Conservation (phyloP, 441 rosid genomes). For the Populus hybrid region DNA sequence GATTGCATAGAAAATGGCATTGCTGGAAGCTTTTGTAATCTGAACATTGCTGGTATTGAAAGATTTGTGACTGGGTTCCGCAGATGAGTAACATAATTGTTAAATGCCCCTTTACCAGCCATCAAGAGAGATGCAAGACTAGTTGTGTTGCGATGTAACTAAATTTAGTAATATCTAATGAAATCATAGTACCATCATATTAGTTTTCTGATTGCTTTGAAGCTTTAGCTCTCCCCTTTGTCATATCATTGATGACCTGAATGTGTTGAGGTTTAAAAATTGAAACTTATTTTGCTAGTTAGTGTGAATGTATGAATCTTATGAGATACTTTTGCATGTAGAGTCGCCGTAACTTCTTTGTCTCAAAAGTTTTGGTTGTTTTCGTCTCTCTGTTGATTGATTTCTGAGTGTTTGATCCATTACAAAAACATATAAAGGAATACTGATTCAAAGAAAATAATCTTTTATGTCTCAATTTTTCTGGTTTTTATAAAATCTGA, state of each 20-base stretch:
- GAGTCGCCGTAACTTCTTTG: not conserved
- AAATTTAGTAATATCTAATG: not conserved
- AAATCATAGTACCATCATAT: not conserved
- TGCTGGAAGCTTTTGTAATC: constrained; percentile 45
- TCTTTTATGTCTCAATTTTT: not conserved
- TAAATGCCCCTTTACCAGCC: not conserved
- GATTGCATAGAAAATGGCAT: constrained; percentile 47
- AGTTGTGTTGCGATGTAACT: not conserved
- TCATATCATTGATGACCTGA: not conserved
- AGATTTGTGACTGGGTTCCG: constrained; percentile 70
- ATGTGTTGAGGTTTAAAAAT: not conserved
- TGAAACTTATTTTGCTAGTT: not conserved
- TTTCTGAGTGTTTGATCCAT: not conserved
- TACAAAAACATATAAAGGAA: not conserved
- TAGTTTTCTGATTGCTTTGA: not conserved
- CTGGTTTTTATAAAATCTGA: not conserved
- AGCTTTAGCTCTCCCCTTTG: not conserved
- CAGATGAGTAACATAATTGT: constrained; percentile 18
- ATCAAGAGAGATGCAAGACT: not conserved
- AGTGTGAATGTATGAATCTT: not conserved
- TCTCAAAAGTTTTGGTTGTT: not conserved
- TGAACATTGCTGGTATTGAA: constrained; percentile 50
- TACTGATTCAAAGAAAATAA: not conserved
- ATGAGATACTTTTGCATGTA: not conserved
- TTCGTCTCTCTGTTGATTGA: not conserved